Base-by-base conservation (phyloP, 495 filamentous ascomycete genomes). In the Bathelium albidoporum region DNA sequence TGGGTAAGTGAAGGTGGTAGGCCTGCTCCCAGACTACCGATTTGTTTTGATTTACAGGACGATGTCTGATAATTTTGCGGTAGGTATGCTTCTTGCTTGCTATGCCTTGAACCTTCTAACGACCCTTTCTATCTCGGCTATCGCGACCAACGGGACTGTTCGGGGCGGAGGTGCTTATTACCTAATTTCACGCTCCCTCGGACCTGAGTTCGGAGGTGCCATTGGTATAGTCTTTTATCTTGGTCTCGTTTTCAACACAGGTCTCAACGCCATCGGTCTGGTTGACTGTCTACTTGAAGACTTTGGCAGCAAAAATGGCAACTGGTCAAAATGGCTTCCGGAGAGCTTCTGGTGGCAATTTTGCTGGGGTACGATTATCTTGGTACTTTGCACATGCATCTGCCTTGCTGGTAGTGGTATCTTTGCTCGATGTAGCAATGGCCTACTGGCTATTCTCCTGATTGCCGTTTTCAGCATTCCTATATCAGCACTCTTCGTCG, bases 141-240 rank as follows among this genome's bases (percentile, higher is more conserved):
- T 95, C 71, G 91, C 90, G 32, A 90, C 89, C 16, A 95, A 95
- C 75, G 90, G 90, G 29, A 92, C 90, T 43, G 90, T 95, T 63
- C 85, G 89, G 64, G 90, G 90, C 34, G 90, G 90, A 16, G 90
- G 90, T 49, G 90, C 90, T 31, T 95, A 95, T 71, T 95, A 93
- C 66, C 75, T 95, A 61, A 95, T 95, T 59, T 95, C 90, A 16
- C 83, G 90, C 60, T 91, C 88, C 34, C 75, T 95, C 22, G 90
- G 90, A 3, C 90, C 90, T 14, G 90, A 95, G 66, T 95, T 95
- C 71, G 90, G 90, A 32, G 90, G 90, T n/a, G 89, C 87, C 3
- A 95, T 95, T 59, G 90, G 90, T 2, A 75, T 95, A n/a, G 85
- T 95, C 10, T 93, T 95, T 72, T 95, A 93, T 70, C 76, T 95